Evolutionary conservation across 2,329 filamentous ascomycete genomes (phyloP).

Genomic region (Phialophora macrospora): DNA sequence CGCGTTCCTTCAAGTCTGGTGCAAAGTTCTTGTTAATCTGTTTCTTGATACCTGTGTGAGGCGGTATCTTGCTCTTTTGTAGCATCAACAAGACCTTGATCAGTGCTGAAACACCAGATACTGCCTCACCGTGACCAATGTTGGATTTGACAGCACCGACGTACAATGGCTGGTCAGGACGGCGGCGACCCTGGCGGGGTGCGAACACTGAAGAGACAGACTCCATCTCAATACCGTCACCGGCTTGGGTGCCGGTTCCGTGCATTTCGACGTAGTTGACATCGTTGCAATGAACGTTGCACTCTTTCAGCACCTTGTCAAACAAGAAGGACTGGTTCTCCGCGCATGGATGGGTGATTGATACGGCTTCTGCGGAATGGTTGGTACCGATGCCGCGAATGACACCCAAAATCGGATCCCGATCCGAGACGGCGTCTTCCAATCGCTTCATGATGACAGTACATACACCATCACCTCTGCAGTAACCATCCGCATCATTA

Average conservation of each 20-base stretch:
- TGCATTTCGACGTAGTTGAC: conserved; percentile 50
- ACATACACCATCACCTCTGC: conserved; percentile 75
- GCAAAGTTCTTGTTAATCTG: conserved; percentile 45
- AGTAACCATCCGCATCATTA: conserved; percentile 80
- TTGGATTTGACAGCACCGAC: conserved; percentile 47
- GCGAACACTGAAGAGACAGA: conserved; percentile 47
- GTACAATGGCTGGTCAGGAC: conserved; percentile 43
- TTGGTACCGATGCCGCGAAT: conserved; percentile 78
- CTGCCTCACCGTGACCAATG: conserved; percentile 55
- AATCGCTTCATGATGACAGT: conserved; percentile 78
- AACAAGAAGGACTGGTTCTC: conserved; percentile 48
- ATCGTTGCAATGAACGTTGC: conserved; percentile 46
- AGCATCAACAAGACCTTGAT: conserved; percentile 70
- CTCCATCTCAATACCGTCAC: conserved; percentile 47
- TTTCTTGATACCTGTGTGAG: conserved; percentile 70
- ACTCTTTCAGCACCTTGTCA: conserved; percentile 46
- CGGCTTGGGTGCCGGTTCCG: conserved; percentile 51
- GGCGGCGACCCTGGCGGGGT: conserved; percentile 39
- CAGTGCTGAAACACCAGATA: conserved; percentile 49
- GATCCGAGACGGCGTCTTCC: conserved; percentile 75
- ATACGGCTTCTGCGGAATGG: conserved; percentile 62
- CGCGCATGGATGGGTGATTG: conserved; percentile 52
- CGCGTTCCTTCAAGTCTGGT: conserved; percentile 44
- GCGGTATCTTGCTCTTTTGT: conserved; percentile 66
- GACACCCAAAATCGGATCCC: conserved; percentile 71